Evolutionary conservation across 805 yeast species (phyloP), one percentile per base, ranked within the genome.

Genomic region (Pichia pseudocactophila): DNA sequence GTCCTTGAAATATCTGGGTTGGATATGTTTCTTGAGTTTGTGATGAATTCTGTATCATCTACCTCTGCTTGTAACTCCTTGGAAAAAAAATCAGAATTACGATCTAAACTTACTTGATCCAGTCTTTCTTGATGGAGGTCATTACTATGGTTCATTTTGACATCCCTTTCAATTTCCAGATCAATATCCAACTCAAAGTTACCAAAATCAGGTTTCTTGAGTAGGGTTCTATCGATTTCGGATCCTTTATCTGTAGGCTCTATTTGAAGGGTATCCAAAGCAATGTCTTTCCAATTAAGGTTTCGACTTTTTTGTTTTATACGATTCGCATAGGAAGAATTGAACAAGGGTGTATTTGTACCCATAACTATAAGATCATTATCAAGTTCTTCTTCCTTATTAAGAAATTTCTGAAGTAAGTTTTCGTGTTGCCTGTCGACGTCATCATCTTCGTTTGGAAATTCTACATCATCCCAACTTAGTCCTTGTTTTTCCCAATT

Each of bases 401-500:
- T 48, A 16, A 56, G 42, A 35, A 58, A 58, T 42, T 55, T 58
- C 17, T 58, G 58, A 3, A 58, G 44, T 8, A 58, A 38, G 39
- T 59, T 58, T 6, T 47, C 49, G 30, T 40, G 30, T 19, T 45
- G 38, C 8, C 5, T 6, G 25, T 22, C 8, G 9, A 49, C 51
- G 26, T 48, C 43, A 10, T 49, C 44, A 35, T 42, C 46, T 20
- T 44, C 48, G 6, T 41, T 40, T 11, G 52, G 51, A 26, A 60
- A 45, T 15, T 60, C 65, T 2, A 62, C 52, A 35, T 61, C 66
- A 36, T 62, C 66, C 46, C 47, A 61, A 2, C 58, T 57, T 15
- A 61, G 42, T 20, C 43, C 49, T 32, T 60, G 63, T 5, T 46
- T 36, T 8, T 56, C 57, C 67, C 66, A 63, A 26, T 47, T 51